Conservation (phyloP, 257 asterid species). For the Solanum microdontum region DNA sequence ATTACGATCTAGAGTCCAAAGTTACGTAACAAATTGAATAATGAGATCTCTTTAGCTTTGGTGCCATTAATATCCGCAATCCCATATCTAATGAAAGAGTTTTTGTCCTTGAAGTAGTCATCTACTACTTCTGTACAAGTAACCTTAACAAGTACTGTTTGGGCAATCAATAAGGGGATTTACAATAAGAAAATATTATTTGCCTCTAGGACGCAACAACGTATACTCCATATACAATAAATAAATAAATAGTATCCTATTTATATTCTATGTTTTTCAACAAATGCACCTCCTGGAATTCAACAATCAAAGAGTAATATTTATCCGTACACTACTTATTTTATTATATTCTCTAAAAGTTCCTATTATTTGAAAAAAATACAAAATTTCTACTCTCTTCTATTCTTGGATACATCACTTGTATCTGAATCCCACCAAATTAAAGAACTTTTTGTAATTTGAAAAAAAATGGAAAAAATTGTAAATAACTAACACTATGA, state of each 20-base stretch:
- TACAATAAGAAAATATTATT: neutral
- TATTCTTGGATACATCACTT: no score
- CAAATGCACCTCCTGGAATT: neutral
- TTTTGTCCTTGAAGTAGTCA: neutral
- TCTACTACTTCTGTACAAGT: neutral
- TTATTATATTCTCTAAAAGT: no score
- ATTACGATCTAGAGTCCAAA: neutral
- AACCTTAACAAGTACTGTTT: neutral
- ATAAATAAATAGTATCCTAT: neutral
- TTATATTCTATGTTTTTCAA: neutral
- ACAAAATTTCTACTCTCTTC: no score
- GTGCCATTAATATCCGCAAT: neutral
- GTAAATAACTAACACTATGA: no score
- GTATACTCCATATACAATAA: neutral
- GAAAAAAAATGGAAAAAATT: no score
- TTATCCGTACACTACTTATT: neutral
- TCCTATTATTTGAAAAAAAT: no score
- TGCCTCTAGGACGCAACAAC: neutral
- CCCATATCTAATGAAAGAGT: neutral
- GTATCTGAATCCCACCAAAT: no score
- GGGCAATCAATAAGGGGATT: neutral
- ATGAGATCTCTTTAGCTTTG: neutral
- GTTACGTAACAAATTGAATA: neutral
- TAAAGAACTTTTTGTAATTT: no score
- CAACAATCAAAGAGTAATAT: neutral